Evolutionary conservation across 768 basidiomycete species (phyloP).

Genomic region (Tricholoma sp.): DNA sequence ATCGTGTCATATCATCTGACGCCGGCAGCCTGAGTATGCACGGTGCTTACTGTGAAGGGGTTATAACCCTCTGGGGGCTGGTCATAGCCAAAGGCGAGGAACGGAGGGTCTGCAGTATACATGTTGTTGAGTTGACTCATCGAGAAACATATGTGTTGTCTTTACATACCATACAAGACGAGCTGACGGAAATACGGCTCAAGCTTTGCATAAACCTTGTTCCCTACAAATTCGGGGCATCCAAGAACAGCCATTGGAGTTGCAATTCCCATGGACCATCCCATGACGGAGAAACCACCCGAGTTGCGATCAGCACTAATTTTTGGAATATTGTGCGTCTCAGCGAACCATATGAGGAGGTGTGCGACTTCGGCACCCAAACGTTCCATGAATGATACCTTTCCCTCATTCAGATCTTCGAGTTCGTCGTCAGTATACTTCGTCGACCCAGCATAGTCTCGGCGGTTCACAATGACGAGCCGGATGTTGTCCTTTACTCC

Average conservation of each 20-base stretch:
- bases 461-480: slow-evolving; percentile 24
- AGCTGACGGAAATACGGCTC: slow-evolving; percentile 25
- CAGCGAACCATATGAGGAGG: slow-evolving; percentile 24
- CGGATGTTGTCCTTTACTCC: slow-evolving; percentile 23
- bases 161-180: slow-evolving; percentile 27
- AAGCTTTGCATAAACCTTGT: slow-evolving; percentile 17
- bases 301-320: slow-evolving; percentile 18
- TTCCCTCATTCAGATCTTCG: slow-evolving; percentile 21
- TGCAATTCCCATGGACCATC: slow-evolving; percentile 34
- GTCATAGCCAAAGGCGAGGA: slow-evolving; percentile 23
- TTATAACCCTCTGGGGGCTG: slow-evolving; percentile 1
- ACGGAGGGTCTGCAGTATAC: slow-evolving; percentile 25
- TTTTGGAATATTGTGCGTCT: slow-evolving; percentile 20
- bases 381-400: slow-evolving; percentile 20
- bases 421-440: slow-evolving; percentile 27
- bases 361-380: slow-evolving; percentile 20
- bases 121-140: not conserved
- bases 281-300: slow-evolving; percentile 32
- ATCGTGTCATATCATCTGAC: too few species aligned
- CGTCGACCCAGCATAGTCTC: slow-evolving; percentile 30
- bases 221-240: slow-evolving; percentile 16
- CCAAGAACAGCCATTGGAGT: slow-evolving; percentile 24
- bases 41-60: not conserved
- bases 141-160: not conserved
- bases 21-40: too few species aligned